phyloP scores from a whole-genome alignment of 257 asterid genomes.

The Catharanthus roseus region DNA sequence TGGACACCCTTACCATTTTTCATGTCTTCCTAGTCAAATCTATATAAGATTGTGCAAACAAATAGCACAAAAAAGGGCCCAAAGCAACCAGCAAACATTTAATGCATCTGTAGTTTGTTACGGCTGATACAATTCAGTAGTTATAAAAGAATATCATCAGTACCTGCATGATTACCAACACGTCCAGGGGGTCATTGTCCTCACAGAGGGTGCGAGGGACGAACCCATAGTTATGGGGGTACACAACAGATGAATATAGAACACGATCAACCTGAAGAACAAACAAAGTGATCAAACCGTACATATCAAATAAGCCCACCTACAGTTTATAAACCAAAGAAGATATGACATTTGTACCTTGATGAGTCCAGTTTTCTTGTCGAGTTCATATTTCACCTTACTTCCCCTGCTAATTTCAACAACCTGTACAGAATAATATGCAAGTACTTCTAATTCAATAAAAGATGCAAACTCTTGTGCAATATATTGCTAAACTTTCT shows the following conservation, averaged over 20 bases:
- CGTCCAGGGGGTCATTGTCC: slow-evolving; percentile 92
- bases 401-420: slow-evolving; percentile 90
- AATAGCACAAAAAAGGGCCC: not conserved
- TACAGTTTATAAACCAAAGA: not conserved
- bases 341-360: slow-evolving; percentile 40
- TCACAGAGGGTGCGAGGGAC: slow-evolving; percentile 95
- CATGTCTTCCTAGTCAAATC: not conserved
- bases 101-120: not conserved
- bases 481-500: not conserved
- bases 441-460: not conserved
- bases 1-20: too few species aligned
- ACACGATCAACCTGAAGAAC: slow-evolving; percentile 80
- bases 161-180: slow-evolving; percentile 98
- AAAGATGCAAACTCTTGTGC: not conserved
- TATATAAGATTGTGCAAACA: not conserved
- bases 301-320: not conserved
- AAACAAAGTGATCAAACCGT: slow-evolving; percentile 14
- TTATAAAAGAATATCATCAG: not conserved
- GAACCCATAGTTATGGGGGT: slow-evolving; percentile 98
- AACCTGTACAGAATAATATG: slow-evolving; percentile 51
- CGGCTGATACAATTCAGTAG: not conserved
- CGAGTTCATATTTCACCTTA: slow-evolving; percentile 97
- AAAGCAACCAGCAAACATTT: not conserved
- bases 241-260: slow-evolving; percentile 94
- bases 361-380: slow-evolving; percentile 91